Evolutionary conservation across 345 rosid genomes (phyloP).

Genomic region (Bruguiera gymnorhiza): DNA sequence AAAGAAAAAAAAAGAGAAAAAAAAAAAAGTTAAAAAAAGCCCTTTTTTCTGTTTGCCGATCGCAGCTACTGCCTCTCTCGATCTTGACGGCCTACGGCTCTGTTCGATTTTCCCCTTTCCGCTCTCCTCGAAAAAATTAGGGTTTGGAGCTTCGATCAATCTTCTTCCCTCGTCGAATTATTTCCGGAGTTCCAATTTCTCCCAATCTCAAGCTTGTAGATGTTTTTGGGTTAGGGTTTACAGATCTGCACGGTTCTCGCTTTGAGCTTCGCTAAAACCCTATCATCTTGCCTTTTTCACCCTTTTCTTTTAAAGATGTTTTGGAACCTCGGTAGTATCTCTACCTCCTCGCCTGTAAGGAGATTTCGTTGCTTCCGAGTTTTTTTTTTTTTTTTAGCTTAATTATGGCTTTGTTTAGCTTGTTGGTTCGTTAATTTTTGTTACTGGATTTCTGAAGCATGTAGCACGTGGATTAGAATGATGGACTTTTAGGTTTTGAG

Average conservation of each 20-base stretch:
- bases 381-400: neutral
- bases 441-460: too few species aligned
- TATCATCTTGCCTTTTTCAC: neutral
- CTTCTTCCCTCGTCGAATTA: neutral
- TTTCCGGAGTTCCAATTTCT: neutral
- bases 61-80: slow-evolving; percentile 13
- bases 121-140: slow-evolving; percentile 15
- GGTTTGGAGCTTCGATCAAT: slow-evolving; percentile 22
- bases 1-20: too few species aligned
- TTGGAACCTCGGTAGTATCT: slow-evolving; percentile 88
- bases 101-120: slow-evolving; percentile 19
- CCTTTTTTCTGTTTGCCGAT: neutral
- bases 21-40: too few species aligned
- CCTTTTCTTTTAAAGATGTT: slow-evolving; percentile 45
- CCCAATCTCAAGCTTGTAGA: slow-evolving; percentile 37
- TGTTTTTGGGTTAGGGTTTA: slow-evolving; percentile 17
- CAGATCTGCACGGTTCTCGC: slow-evolving; percentile 48
- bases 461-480: too few species aligned
- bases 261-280: slow-evolving; percentile 24
- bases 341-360: slow-evolving; percentile 98
- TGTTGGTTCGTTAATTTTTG: too few species aligned
- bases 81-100: slow-evolving; percentile 33
- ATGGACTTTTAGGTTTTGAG: too few species aligned
- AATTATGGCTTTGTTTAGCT: neutral
- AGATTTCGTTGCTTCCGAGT: slow-evolving; percentile 2